Evolutionary conservation across 2,329 filamentous ascomycete genomes (phyloP), one percentile per base, ranked within the genome.

Genomic region (Aspergillus quadricinctus): DNA sequence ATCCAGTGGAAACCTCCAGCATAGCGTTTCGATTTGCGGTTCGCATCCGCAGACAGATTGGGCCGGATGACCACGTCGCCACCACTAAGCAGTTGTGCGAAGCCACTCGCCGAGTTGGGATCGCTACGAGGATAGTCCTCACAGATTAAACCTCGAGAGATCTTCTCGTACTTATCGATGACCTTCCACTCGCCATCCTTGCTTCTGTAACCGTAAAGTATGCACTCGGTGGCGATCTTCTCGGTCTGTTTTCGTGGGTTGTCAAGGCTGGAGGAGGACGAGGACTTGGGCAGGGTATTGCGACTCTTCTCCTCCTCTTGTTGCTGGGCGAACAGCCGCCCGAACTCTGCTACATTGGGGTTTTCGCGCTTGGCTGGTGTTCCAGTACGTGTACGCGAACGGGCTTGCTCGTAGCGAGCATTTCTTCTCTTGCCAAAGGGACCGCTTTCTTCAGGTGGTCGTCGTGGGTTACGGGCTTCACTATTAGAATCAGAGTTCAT

Each of bases 1-100:
- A 97, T 91, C 93, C 93, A 97, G 78, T 96, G 90, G 64, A 89
- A 83, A 46, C 93, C 93, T 50, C 91, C 89, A 48, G 88, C 88
- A 60, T 90, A 92, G 59, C 82, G 84, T 74, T 92, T 91, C 68
- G 93, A 90, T 71, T 92, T 88, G 53, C 82, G 80, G 55, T 92
- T 85, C 66, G 95, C 90, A 40, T 88, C 87, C 19, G 83, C 76
- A 1, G 87, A 88, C 52, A 96, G 77, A 9, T 83, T 82, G 52
- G 83, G 81, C 56, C 86, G 84, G 49, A 88, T 86, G 8, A 88
- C 83, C 9, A 88, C 86, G 51, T 88, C 84, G 65, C 91, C 87
- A 60, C 88, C 83, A 59, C 90, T 83, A 63, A 92, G 85, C 1
- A 87, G 83, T 69, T 89, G 76, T n/a, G 77, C 88, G 77, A 88